Percentiles rank a stretch among this genome's conserved stretches.
phyloP scores from a whole-genome alignment of 208 protist species.

The Trypanosoma brucei region DNA sequence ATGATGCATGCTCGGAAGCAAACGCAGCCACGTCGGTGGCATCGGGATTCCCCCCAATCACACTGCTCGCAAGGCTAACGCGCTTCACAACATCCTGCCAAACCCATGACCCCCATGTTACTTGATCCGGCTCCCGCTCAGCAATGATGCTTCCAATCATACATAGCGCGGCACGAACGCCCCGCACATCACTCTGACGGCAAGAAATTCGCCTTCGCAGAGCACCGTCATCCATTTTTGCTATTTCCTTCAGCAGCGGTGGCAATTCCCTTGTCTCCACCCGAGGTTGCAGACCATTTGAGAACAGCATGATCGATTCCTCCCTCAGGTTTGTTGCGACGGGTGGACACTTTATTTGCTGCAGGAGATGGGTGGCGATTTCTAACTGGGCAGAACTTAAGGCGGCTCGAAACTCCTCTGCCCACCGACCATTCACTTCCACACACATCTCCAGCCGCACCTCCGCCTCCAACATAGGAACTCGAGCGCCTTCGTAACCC shows the following conservation, averaged over 20 bases:
- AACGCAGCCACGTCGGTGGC: conserved; percentile 35
- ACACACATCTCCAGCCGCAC: conserved; percentile 32
- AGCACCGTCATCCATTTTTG: conserved; percentile 10
- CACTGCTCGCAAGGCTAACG: conserved; percentile 40
- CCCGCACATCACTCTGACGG: conserved; percentile 36
- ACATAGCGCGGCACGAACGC: conserved; percentile 50
- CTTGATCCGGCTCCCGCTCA: conserved; percentile 7
- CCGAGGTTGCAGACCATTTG: conserved; percentile 10
- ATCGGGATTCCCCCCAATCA: conserved; percentile 25
- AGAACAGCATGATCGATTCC: conserved; percentile 13
- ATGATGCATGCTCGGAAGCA: conserved; percentile 25
- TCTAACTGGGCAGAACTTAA: conserved; percentile 20
- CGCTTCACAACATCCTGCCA: conserved; percentile 64
- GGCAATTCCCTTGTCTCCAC: not conserved
- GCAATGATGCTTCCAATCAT: conserved; percentile 32
- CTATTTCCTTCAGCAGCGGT: conserved; percentile 15
- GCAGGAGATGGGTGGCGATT: conserved; percentile 10
- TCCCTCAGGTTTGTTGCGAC: conserved; percentile 7
- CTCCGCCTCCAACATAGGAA: conserved; percentile 27
- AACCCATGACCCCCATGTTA: conserved; percentile 37
- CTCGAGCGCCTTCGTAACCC: conserved; percentile 5
- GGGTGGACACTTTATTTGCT: conserved; percentile 8
- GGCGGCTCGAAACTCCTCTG: conserved; percentile 14
- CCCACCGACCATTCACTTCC: conserved; percentile 20
- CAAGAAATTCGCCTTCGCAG: conserved; percentile 51